A percentile compares a stretch with the other conserved stretches of the same genome.
phyloP scores from a whole-genome alignment of 352 stramenopile genomes.

The Phytopythium oedochilum region DNA sequence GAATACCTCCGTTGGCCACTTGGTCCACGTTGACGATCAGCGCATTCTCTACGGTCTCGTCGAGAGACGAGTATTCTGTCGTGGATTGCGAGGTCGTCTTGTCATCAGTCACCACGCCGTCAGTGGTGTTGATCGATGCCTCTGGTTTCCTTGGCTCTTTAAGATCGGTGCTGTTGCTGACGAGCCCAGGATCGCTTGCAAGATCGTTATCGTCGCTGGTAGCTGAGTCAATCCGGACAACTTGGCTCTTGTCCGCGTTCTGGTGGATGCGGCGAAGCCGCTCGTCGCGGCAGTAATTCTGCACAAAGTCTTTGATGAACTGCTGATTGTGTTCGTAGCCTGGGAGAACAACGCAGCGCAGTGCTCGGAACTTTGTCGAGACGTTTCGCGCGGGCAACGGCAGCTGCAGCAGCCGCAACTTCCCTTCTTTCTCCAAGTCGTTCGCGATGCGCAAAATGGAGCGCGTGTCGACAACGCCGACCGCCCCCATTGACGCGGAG shows the following conservation, averaged over 20 bases:
- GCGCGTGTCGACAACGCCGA: conserved; percentile 64
- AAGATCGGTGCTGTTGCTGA: background rate
- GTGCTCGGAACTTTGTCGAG: conserved; percentile 69
- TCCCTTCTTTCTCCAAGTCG: conserved; percentile 49
- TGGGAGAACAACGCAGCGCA: conserved; percentile 62
- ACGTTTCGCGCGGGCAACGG: conserved; percentile 70
- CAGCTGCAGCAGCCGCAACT: conserved; percentile 52
- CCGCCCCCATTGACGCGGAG: conserved; percentile 10
- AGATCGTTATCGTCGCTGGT: conserved; percentile 35
- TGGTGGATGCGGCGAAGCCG: conserved; percentile 63
- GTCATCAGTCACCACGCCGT: background rate
- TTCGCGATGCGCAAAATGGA: conserved; percentile 67
- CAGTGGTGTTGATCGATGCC: background rate
- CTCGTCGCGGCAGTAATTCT: conserved; percentile 76
- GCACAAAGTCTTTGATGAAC: conserved; percentile 69
- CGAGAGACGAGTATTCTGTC: background rate
- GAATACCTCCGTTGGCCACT: background rate
- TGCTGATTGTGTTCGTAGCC: conserved; percentile 64
- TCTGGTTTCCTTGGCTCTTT: background rate
- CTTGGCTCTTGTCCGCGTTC: conserved; percentile 46
- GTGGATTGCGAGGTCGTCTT: background rate
- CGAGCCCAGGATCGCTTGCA: background rate
- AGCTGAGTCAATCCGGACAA: conserved; percentile 41
- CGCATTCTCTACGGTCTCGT: background rate
- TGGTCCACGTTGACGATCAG: background rate